Percentiles rank a stretch among this genome's conserved stretches.
Conservation (phyloP, 208 protist genomes). For the Trypanosoma avium region DNA sequence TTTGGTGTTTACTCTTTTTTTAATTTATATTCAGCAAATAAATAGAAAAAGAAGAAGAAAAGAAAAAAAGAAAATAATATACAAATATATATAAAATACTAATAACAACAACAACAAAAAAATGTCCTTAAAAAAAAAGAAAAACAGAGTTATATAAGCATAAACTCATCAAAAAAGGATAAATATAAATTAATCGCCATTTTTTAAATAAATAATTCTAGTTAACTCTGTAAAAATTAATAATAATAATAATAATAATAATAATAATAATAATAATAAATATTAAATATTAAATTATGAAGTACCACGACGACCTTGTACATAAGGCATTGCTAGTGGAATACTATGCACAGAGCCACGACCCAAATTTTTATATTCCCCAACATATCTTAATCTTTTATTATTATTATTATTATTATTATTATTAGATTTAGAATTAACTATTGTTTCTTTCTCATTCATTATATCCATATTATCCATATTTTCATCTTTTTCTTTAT, state of each 20-base stretch:
- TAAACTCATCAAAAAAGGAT: not conserved
- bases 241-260: not conserved
- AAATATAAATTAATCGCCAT: not conserved
- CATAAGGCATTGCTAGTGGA: constrained; percentile 80
- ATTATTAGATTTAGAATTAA: too few species aligned
- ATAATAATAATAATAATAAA: constrained; percentile 3
- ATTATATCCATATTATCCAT: constrained; percentile 7
- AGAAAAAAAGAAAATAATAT: not conserved
- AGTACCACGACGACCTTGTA: constrained; percentile 48
- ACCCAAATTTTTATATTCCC: constrained; percentile 57
- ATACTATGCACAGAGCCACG: constrained; percentile 80
- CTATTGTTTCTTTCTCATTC: constrained; percentile 3
- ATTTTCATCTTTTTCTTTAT: constrained; percentile 21
- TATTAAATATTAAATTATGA: constrained; percentile 3
- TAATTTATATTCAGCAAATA: not conserved
- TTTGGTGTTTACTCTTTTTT: too few species aligned
- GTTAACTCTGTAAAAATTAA: not conserved
- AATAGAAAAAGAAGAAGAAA: not conserved
- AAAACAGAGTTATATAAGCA: not conserved
- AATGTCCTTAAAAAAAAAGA: constrained; percentile 1
- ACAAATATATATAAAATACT: not conserved
- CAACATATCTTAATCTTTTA: constrained; percentile 25
- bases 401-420: constrained; percentile 1
- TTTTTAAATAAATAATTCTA: too few species aligned
- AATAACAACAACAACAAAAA: constrained; percentile 3